Base-by-base conservation (phyloP, 306 rosid genomes). In the Cucurbita pepo region DNA sequence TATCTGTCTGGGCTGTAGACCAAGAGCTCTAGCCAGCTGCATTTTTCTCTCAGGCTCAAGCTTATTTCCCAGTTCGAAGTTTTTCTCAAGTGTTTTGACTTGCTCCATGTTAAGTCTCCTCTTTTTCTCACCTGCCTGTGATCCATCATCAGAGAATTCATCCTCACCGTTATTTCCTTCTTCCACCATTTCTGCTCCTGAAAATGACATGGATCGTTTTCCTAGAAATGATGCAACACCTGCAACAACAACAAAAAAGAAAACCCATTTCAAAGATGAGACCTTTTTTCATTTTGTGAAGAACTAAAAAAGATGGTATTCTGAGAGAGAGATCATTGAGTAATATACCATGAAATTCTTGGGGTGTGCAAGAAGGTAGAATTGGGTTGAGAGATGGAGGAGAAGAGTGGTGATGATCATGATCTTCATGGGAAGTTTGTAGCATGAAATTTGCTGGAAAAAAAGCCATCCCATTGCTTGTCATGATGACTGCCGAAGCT, bases 391-490 rank as follows among this genome's bases (percentile, higher is more conserved):
- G 89, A 7, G 95, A 83, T 74, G 88, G 76, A 65, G 86, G 89
- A 72, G 84, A 92, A 41, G 89, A 89, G 65, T 84, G 85, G 69
- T 88, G 72, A 40, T 63, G 88, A 57, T 91, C 86, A 18, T 72
- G 77, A 72, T 76, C 80, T 53, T 84, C 88, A 40, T 83, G 97
- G 47, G 96, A 83, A 19, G 91, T 81, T 82, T 89, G 99, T 15
- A 89, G 83, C 95, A 91, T 89, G 88, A 95, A 95, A 82, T 95
- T 91, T 82, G 97, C 80, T 34, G 89, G 84, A 80, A 95, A 95
- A 86, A 95, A 95, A 71, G 93, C 89, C 97, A 95, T 95, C 80
- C 91, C 89, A 87, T 85, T 85, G 71, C 84, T 76, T 30, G 80
- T 79, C 77, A 82, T 85, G 65, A 82, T 85, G 65, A 37, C 72